Conservation (phyloP, 768 basidiomycete genomes). For the Serendipita vermifera region DNA sequence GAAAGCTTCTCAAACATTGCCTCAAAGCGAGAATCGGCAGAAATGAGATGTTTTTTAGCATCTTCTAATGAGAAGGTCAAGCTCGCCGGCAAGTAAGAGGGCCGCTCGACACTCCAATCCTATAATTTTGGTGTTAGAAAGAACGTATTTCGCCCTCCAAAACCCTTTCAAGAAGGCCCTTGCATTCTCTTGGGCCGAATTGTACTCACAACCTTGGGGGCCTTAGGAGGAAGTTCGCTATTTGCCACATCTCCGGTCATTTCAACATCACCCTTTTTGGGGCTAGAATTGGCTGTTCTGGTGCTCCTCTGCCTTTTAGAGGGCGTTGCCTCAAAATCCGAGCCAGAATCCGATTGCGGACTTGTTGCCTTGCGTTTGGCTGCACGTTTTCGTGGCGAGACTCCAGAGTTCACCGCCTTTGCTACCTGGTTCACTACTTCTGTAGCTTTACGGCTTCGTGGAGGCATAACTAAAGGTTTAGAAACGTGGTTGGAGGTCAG, state of each 20-base stretch:
- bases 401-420: neutral
- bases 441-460: neutral
- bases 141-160: too few species aligned
- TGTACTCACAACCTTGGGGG: conserved; percentile 8
- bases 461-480: neutral
- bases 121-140: too few species aligned
- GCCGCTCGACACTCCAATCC: conserved; percentile 11
- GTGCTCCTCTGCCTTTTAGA: neutral
- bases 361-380: neutral
- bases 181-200: too few species aligned
- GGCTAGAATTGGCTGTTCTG: neutral
- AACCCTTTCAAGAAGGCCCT: too few species aligned
- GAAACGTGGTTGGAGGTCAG: neutral
- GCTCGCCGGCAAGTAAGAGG: conserved; percentile 46
- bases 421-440: neutral
- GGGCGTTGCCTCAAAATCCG: conserved; percentile 4
- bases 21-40: conserved; percentile 55
- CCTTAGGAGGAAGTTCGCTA: neutral
- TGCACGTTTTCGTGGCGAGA: neutral
- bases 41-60: conserved; percentile 58
- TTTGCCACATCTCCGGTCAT: neutral
- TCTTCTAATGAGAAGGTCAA: conserved; percentile 67
- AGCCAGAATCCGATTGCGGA: neutral
- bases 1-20: conserved; percentile 48
- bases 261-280: conserved; percentile 1